These are phyloP conservation scores for Amanita rubescens DNA, from an alignment of 768 basidiomycete species.

Conservation along the genomic window DNA sequence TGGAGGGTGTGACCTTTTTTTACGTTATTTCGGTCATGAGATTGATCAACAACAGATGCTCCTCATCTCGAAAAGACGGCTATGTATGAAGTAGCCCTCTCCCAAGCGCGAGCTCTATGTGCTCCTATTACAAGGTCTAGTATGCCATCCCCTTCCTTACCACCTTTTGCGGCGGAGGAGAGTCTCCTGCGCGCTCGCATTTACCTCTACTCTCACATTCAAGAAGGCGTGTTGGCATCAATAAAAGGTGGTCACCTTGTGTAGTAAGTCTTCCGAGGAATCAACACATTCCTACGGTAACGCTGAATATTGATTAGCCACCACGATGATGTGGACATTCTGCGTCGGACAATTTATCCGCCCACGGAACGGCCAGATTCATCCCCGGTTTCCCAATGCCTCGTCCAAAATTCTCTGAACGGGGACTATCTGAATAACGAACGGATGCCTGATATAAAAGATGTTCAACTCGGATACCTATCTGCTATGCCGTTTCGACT, in stretches of 20 bases:
- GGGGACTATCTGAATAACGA: not conserved
- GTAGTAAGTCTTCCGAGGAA: slow-evolving; percentile 42
- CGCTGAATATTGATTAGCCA: slow-evolving; percentile 32
- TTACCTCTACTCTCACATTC: slow-evolving; percentile 85
- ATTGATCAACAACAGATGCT: slow-evolving; percentile 27
- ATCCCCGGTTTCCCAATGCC: not conserved
- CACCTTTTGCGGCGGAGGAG: slow-evolving; percentile 48
- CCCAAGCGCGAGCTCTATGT: slow-evolving; percentile 76
- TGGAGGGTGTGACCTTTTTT: slow-evolving; percentile 53
- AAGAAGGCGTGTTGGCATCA: slow-evolving; percentile 78
- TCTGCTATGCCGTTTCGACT: slow-evolving; percentile 67
- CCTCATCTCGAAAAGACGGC: slow-evolving; percentile 41
- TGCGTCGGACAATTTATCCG: slow-evolving; percentile 54
- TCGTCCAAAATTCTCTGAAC: not conserved
- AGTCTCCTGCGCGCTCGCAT: slow-evolving; percentile 66
- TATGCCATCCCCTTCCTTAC: slow-evolving; percentile 24
- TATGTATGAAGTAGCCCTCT: slow-evolving; percentile 76
- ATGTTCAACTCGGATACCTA: slow-evolving; percentile 36
- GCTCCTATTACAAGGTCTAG: slow-evolving; percentile 36
- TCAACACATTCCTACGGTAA: slow-evolving; percentile 2
- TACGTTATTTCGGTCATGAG: not conserved
- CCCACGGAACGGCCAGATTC: slow-evolving; percentile 21
- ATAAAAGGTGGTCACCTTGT: slow-evolving; percentile 79
- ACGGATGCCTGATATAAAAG: not conserved
- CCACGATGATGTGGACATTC: slow-evolving; percentile 68